Percentiles rank a stretch among this genome's conserved stretches.
Evolutionary conservation across 371 early-diverging fungal species (phyloP).

Genomic region (Coemansia sp.): DNA sequence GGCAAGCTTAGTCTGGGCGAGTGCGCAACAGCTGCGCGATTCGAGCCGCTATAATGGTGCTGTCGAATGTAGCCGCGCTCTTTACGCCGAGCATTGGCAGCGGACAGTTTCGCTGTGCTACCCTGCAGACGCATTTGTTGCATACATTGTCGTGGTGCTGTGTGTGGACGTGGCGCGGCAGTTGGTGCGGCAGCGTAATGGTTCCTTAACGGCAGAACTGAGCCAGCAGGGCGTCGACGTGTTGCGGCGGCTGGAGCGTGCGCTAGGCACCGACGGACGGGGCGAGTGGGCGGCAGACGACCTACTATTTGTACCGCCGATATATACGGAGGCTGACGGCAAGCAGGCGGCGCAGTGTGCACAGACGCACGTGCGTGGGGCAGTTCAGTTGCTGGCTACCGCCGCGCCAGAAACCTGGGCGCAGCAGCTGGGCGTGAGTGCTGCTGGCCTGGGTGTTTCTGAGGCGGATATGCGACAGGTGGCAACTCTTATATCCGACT

Average conservation of each 20-base stretch:
- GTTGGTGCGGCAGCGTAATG: neutral
- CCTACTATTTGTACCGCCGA: conserved; percentile 31
- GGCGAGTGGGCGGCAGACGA: conserved; percentile 9
- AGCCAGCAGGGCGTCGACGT: conserved; percentile 19
- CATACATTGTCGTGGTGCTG: conserved; percentile 14
- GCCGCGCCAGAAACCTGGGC: neutral
- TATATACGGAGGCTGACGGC: conserved; percentile 16
- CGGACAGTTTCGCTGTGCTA: conserved; percentile 24
- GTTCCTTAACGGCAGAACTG: neutral
- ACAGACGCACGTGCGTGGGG: conserved; percentile 15
- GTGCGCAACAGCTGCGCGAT: conserved; percentile 11
- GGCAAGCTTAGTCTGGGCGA: conserved; percentile 21
- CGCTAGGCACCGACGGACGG: conserved; percentile 11
- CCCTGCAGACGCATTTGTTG: conserved; percentile 22
- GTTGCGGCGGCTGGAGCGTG: conserved; percentile 17
- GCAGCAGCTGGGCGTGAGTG: conserved; percentile 11
- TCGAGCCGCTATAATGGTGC: too few species aligned
- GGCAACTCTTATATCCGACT: conserved; percentile 19
- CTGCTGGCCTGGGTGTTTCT: conserved; percentile 1
- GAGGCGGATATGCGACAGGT: conserved; percentile 31
- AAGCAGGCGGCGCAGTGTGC: conserved; percentile 5
- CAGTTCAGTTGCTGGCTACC: conserved; percentile 10
- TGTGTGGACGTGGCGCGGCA: conserved; percentile 13
- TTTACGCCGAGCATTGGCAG: conserved; percentile 20
- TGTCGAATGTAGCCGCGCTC: neutral